Evolutionary conservation across 2,329 filamentous ascomycete species (phyloP), one percentile per base, ranked within the genome.

Genomic region (Chrysoporthe austroafricana): DNA sequence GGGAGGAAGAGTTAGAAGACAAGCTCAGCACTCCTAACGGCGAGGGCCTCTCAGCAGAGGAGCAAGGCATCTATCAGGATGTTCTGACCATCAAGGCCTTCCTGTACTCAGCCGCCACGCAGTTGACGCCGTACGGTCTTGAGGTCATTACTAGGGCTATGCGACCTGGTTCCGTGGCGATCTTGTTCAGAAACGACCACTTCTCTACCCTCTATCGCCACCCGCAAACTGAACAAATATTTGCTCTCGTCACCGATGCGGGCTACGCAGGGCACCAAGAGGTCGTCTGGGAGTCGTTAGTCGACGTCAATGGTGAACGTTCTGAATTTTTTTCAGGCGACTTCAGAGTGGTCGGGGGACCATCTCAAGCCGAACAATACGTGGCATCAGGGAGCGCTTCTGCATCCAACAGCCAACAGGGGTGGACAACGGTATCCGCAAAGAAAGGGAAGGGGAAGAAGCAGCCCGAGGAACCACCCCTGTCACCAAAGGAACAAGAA

Each of bases 181-280:
- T 99, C 62, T 80, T 99, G 1, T 99, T 99, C 81, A 88, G 96
- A 36, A 99, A 99, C 74, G 95, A 99, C 75, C 96, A 99, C 77
- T 99, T 99, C 75, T 94, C 93, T 54, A 98, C 95, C 0, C 79
- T 99, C 0, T 97, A 97, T 79, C 93, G 94, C 69, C 93, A 98
- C 73, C 93, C 95, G 0, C 82, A 89, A 57, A 93, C 90, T 0
- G 84, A 88, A 52, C 86, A 92, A 71, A 84, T 98, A 1, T 87
- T 95, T 71, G 93, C 92, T 0, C 82, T 99, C 3, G 94, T 99
- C 16, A 98, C 96, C 0, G 96, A 99, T 76, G 91, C 93, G 36
- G 96, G 96, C 0, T 99, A 97, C 75, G 90, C 91, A 13, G 87
- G 85, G 11, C 93, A 97, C 73, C 91, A 94, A 18, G 95, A 98